Base-by-base conservation (phyloP, 139 green algal species). In the Mesotaenium endlicherianum region DNA sequence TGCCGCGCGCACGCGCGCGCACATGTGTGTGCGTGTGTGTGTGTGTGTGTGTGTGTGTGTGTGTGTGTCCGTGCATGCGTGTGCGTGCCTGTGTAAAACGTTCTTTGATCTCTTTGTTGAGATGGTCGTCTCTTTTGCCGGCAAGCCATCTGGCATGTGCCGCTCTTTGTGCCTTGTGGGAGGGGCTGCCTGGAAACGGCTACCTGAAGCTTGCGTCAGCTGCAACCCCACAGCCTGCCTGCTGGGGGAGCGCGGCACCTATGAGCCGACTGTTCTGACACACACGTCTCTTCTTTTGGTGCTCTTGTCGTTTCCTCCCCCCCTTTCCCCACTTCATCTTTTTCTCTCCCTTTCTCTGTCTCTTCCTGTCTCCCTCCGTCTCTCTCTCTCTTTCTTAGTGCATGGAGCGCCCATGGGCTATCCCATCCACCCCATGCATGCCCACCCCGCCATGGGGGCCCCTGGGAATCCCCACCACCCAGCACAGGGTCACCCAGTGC, bases 401-500 rank as follows among this genome's bases (percentile, higher is more conserved):
- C n/a, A 31, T 40, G 26, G 1, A 26, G 1, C 67, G 3, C 67
- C 67, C 39, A n/a, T 64, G 8, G 60, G 50, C 50, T 64, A 64
- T 42, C 69, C 69, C 69, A 31, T 40, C 69, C 30, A 77, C 3
- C 2, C 69, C 69, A 69, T 77, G 69, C 69, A 49, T 31, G 30
- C 69, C 17, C 69, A 77, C 42, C 30, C 41, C 31, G 69, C 41
- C 69, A 40, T 40, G 4, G 69, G 30, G n/a, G n/a, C n/a, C n/a
- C n/a, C n/a, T n/a, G n/a, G n/a, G n/a, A n/a, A n/a, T n/a, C n/a
- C n/a, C n/a, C n/a, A n/a, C n/a, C n/a, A n/a, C 30, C 30, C 41
- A 2, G 41, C 40, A 20, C 20, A 20, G 50, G 50, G 50, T 36
- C 30, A 26, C 36, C 26, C 42, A 53, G 42, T 31, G 20, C 26